Evolutionary conservation across 495 filamentous ascomycete genomes (phyloP), one percentile per base, ranked within the genome.

Genomic region (Barbatosphaeria neglecta): DNA sequence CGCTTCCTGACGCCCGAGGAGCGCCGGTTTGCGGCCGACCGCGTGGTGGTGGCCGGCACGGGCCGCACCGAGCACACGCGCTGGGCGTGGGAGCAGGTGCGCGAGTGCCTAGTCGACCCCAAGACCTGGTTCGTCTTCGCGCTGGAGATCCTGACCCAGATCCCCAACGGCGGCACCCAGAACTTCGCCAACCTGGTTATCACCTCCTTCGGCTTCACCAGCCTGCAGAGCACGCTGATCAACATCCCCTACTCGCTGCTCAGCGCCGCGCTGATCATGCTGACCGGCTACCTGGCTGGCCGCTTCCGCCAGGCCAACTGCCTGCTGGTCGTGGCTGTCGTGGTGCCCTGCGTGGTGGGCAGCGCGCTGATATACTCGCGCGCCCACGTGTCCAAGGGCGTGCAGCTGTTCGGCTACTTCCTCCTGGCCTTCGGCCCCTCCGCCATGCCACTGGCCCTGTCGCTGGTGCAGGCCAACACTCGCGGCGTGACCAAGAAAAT

Each of bases 401-500:
- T 53, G 16, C 59, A 58, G 10, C 45, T 64, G 2, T 55, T 62
- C 28, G 61, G 56, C 4, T 64, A 64, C 41, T 64, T 64, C 22
- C 53, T 60, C 15, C 50, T 70, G 6, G 56, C 57, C 19, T 60
- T 59, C 13, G 60, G 58, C 2, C 59, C 62, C 5, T 45, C 52
- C 15, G 60, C 51, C 6, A 49, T 67, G 15, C 62, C 62, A 5
- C 47, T 67, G 0, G 54, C 59, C 11, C 41, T 68, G 22, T 60
- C 59, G 16, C 59, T 68, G 10, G 53, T 66, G 9, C 61, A 64
- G 44, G 74, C 72, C 17, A 86, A 87, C 53, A 74, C 83, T 23
- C 75, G 80, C 3, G 81, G 82, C 8, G 83, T 83, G 45, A 86
- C 82, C 5, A 86, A 86, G 68, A 86, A 86, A 60, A 85, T 81